Evolutionary conservation across 495 filamentous ascomycete species (phyloP).

Genomic region (Glarea lozoyensis): DNA sequence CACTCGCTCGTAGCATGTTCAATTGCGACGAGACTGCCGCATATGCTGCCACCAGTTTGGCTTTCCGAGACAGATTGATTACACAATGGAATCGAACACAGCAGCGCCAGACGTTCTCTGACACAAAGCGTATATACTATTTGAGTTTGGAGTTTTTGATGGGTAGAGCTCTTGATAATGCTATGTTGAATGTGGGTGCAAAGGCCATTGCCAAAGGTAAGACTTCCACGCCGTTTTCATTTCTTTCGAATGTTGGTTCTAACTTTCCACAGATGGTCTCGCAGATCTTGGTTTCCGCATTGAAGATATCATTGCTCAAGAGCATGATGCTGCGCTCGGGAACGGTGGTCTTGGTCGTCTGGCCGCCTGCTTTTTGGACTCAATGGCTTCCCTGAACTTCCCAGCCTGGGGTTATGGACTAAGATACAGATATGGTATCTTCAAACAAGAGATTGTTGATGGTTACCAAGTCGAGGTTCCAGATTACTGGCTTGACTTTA

Average conservation of each 20-base stretch:
- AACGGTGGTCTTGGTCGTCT: slow-evolving; percentile 94
- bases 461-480: slow-evolving; percentile 97
- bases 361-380: slow-evolving; percentile 94
- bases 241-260: neutral
- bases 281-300: slow-evolving; percentile 88
- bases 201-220: slow-evolving; percentile 76
- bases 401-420: slow-evolving; percentile 96
- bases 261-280: slow-evolving; percentile 51
- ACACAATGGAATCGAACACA: slow-evolving; percentile 97
- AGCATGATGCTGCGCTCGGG: slow-evolving; percentile 92
- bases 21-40: slow-evolving; percentile 96
- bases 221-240: neutral
- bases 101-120: slow-evolving; percentile 82
- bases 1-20: slow-evolving; percentile 89
- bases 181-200: slow-evolving; percentile 88
- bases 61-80: slow-evolving; percentile 85
- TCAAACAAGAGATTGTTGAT: slow-evolving; percentile 98
- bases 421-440: slow-evolving; percentile 94
- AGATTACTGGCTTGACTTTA: slow-evolving; percentile 98
- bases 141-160: slow-evolving; percentile 95
- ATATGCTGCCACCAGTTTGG: slow-evolving; percentile 82
- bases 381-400: slow-evolving; percentile 86
- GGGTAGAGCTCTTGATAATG: slow-evolving; percentile 94
- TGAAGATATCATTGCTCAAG: slow-evolving; percentile 90
- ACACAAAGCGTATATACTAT: slow-evolving; percentile 93